Base-by-base conservation (phyloP, 2,329 filamentous ascomycete species). In the Penicillium freii region DNA sequence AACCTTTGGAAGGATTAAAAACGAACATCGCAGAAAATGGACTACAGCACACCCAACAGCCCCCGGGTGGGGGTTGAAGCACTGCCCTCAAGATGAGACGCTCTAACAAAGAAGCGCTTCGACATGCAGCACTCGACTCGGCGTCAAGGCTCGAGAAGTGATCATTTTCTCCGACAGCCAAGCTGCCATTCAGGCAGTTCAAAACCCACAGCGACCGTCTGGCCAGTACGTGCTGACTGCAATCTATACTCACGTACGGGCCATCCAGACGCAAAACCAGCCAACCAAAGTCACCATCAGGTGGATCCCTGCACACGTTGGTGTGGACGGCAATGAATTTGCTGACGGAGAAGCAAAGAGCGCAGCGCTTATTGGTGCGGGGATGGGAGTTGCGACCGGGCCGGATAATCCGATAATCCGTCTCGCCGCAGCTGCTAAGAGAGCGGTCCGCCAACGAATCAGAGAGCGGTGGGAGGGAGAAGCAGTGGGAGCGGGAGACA, bases 31-130 rank as follows among this genome's bases (percentile, higher is more conserved):
- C 39, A 38, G 27, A 21, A 21, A 19, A 33, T 36, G 21, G 3
- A 13, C 7, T 27, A 38, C 52, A 55, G 39, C 11, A 33, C 31
- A 42, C 19, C 25, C 23, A 56, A 31, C 31, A 23, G 39, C 46
- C 45, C 38, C n/a, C 21, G 6, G 15, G 46, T 44, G 53, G 53
- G 50, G 53, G 25, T 47, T 29, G 10, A 38, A 51, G 53, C 53
- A 56, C 46, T 51, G 47, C 53, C 47, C 33, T 53, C 31, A 23
- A 31, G 42, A 48, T 47, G 50, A 45, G 50, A 44, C 38, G 44
- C 29, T 34, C 44, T 33, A 38, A 56, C 53, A 51, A 56, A 44
- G 47, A 56, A 51, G 53, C 31, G 31, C 38, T 51, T 51, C 19
- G 17, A 36, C 21, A 43, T 36, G 46, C 46, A 46, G 51, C 25